phyloP scores from a whole-genome alignment of 148 eudicot genomes.

The Vaccinium darrowii region DNA sequence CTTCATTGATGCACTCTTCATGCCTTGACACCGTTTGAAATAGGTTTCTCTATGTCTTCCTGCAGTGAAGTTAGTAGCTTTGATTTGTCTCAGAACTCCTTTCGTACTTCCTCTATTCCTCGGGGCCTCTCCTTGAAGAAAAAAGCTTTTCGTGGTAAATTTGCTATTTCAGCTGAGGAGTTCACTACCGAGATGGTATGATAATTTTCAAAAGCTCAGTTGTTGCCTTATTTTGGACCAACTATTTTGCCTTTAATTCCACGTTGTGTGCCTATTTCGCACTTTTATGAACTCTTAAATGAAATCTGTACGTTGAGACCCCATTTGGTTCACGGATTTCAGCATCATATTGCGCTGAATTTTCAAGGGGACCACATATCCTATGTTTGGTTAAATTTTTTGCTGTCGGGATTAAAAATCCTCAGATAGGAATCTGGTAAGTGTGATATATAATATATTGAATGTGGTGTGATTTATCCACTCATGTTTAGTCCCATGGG shows the following conservation, averaged over 20 bases:
- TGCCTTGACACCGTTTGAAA: neutral
- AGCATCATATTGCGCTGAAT: neutral
- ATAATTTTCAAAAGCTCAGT: neutral
- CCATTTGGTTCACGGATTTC: neutral
- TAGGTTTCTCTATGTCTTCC: neutral
- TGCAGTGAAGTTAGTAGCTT: conserved; percentile 12
- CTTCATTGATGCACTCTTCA: neutral
- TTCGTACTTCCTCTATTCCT: conserved; percentile 10
- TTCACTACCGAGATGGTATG: conserved; percentile 9
- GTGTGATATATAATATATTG: neutral
- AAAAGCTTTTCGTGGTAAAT: conserved; percentile 7
- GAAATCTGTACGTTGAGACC: neutral
- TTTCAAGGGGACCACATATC: neutral
- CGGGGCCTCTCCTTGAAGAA: neutral
- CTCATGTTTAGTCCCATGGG: neutral
- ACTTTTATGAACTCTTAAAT: neutral
- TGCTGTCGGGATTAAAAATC: neutral
- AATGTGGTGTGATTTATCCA: neutral
- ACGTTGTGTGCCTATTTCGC: neutral
- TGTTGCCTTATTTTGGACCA: neutral
- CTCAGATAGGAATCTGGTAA: neutral
- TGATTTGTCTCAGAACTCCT: neutral
- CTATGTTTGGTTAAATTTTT: neutral
- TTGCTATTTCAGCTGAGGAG: conserved; percentile 12
- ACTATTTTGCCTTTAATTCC: neutral